phyloP scores from a whole-genome alignment of 2,329 filamentous ascomycete species.

The Fusarium acutatum region DNA sequence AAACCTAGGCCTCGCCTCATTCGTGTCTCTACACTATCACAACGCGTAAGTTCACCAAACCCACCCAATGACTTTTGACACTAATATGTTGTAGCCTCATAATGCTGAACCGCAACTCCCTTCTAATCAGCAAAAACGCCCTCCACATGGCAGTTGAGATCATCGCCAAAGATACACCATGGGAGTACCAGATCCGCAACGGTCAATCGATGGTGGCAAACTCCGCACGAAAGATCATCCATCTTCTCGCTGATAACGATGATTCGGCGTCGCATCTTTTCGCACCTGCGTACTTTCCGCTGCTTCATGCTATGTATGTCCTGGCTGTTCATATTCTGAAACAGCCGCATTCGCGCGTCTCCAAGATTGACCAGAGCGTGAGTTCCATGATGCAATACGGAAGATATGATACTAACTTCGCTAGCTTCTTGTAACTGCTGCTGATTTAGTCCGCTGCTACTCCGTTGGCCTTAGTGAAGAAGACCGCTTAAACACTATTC shows the following conservation, averaged over 20 bases:
- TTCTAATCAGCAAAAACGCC: background rate
- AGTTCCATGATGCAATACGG: rapidly evolving
- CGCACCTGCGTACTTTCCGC: background rate
- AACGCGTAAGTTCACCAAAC: background rate
- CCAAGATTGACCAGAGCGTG: slow-evolving; percentile 3
- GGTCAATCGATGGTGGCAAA: slow-evolving; percentile 7
- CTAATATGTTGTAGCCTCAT: background rate
- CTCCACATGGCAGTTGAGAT: slow-evolving; percentile 2
- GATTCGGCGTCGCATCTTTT: background rate
- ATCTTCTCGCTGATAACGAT: background rate
- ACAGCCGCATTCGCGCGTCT: background rate
- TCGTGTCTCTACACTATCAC: background rate
- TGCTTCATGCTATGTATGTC: background rate
- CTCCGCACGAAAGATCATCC: background rate
- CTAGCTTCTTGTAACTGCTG: background rate
- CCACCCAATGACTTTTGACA: rapidly evolving
- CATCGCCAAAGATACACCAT: background rate
- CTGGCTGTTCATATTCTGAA: background rate
- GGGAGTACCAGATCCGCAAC: background rate
- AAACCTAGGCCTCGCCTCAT: background rate
- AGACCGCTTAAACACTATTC: rapidly evolving
- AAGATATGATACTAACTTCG: rapidly evolving
- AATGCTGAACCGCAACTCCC: background rate
- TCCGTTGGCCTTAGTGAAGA: background rate
- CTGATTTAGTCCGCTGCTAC: background rate